A percentile compares a stretch with the other conserved stretches of the same genome.
These are phyloP conservation scores for Limonium bicolor DNA, from an alignment of 148 eudicot genomes.

Conservation along the genomic window DNA sequence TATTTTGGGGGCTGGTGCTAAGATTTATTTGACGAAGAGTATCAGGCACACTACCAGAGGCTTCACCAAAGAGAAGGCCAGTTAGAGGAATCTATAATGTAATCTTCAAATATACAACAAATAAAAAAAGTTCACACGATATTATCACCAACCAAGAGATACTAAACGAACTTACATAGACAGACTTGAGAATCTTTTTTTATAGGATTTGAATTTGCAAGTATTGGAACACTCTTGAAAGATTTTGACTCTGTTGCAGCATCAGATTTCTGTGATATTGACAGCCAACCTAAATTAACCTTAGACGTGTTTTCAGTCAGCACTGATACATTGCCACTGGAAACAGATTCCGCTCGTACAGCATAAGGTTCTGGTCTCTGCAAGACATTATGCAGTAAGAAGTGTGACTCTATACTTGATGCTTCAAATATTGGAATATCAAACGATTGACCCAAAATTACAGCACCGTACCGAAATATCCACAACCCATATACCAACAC, in stretches of 20 bases:
- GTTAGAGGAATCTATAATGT: not conserved
- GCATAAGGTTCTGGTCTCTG: slow-evolving; percentile 89
- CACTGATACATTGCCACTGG: slow-evolving; percentile 33
- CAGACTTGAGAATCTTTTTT: slow-evolving; percentile 54
- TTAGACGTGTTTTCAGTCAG: slow-evolving; percentile 45
- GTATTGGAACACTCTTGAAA: slow-evolving; percentile 39
- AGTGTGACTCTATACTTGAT: too few relatives aligned
- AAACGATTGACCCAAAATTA: slow-evolving; percentile 1
- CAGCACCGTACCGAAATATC: slow-evolving; percentile 64
- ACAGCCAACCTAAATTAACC: slow-evolving; percentile 43
- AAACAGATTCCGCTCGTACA: slow-evolving; percentile 31
- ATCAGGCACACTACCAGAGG: slow-evolving; percentile 44
- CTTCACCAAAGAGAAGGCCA: slow-evolving; percentile 21
- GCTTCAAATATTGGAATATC: slow-evolving; percentile 2
- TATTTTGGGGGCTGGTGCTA: slow-evolving; percentile 42
- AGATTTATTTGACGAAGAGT: slow-evolving; percentile 53
- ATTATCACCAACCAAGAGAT: slow-evolving; percentile 4
- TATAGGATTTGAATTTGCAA: slow-evolving; percentile 36
- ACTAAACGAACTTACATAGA: slow-evolving; percentile 34
- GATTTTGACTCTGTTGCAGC: slow-evolving; percentile 51
- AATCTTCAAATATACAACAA: not conserved
- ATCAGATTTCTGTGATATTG: slow-evolving; percentile 58
- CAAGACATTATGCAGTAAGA: slow-evolving; percentile 2
- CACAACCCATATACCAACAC: slow-evolving; percentile 99
- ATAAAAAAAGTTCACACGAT: too few relatives aligned